phyloP scores from a whole-genome alignment of 345 rosid species.

The Corchorus olitorius region DNA sequence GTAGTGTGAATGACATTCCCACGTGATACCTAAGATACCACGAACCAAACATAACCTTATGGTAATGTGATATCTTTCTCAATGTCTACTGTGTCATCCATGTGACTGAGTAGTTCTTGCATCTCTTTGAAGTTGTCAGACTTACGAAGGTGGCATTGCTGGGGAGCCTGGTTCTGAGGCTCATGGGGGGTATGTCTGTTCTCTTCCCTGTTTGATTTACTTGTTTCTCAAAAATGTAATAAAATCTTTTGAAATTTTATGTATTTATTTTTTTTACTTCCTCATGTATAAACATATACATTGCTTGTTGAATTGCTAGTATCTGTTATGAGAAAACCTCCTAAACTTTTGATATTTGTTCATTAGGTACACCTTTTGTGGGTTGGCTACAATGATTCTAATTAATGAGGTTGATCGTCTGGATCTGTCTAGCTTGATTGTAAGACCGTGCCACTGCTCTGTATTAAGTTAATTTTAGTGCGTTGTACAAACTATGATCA shows the following conservation, averaged over 20 bases:
- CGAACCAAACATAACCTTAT: too few relatives aligned
- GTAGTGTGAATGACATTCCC: too few relatives aligned
- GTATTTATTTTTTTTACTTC: constrained; percentile 10
- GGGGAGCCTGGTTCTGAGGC: constrained; percentile 99
- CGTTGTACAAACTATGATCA: constrained; percentile 3
- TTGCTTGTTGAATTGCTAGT: constrained; percentile 9
- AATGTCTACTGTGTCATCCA: background rate
- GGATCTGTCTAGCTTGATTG: constrained; percentile 71
- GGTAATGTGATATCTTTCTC: background rate
- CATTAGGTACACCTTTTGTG: constrained; percentile 87
- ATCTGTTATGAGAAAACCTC: constrained; percentile 13
- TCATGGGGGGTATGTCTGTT: constrained; percentile 91
- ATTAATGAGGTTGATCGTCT: constrained; percentile 71
- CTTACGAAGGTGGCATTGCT: constrained; percentile 96
- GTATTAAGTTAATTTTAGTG: constrained; percentile 10
- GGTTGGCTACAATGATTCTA: constrained; percentile 90
- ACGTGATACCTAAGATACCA: too few relatives aligned
- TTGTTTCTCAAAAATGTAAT: constrained; percentile 9
- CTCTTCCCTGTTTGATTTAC: constrained; percentile 24
- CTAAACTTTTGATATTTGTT: constrained; percentile 23
- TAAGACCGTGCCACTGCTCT: constrained; percentile 38
- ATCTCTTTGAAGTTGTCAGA: constrained; percentile 76
- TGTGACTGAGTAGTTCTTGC: constrained; percentile 23
- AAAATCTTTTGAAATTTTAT: constrained; percentile 1
- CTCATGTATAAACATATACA: background rate